phyloP scores from a whole-genome alignment of 805 yeast genomes.

The Starmerella powellii region DNA sequence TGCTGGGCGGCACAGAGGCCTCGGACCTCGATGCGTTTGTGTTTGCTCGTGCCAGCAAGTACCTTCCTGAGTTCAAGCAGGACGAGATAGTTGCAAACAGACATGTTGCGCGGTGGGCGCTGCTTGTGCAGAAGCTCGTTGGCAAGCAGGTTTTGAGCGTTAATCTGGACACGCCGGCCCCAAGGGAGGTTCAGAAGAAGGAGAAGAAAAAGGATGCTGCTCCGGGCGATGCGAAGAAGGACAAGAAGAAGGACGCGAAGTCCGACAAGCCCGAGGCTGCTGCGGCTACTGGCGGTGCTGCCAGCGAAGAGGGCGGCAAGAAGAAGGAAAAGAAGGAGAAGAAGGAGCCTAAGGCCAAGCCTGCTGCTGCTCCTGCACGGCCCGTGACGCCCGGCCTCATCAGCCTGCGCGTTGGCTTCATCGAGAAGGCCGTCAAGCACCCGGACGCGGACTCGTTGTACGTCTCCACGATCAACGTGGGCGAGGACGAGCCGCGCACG shows the following conservation, averaged over 20 bases:
- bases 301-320: slow-evolving; percentile 12
- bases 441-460: slow-evolving; percentile 96
- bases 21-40: slow-evolving; percentile 60
- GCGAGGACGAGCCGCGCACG: slow-evolving; percentile 95
- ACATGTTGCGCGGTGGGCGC: slow-evolving; percentile 89
- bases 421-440: slow-evolving; percentile 90
- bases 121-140: slow-evolving; percentile 57
- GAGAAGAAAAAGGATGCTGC: slow-evolving; percentile 29
- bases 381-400: slow-evolving; percentile 54
- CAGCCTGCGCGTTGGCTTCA: slow-evolving; percentile 91
- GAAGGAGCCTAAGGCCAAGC: slow-evolving; percentile 44
- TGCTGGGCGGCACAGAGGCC: slow-evolving; percentile 50
- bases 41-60: slow-evolving; percentile 53
- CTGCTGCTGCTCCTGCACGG: slow-evolving; percentile 38
- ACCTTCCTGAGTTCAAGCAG: slow-evolving; percentile 44
- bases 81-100: slow-evolving; percentile 53
- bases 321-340: slow-evolving; percentile 29
- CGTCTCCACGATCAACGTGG: slow-evolving; percentile 92
- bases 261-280: slow-evolving; percentile 19
- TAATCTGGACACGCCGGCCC: slow-evolving; percentile 50
- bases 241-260: slow-evolving; percentile 29
- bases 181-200: slow-evolving; percentile 50
- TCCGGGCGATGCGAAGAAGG: slow-evolving; percentile 21
- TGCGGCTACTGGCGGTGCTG: slow-evolving; percentile 18
- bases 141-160: slow-evolving; percentile 45